Evolutionary conservation across 164 flowering plant species (phyloP).

Genomic region (Vitis cinerea): DNA sequence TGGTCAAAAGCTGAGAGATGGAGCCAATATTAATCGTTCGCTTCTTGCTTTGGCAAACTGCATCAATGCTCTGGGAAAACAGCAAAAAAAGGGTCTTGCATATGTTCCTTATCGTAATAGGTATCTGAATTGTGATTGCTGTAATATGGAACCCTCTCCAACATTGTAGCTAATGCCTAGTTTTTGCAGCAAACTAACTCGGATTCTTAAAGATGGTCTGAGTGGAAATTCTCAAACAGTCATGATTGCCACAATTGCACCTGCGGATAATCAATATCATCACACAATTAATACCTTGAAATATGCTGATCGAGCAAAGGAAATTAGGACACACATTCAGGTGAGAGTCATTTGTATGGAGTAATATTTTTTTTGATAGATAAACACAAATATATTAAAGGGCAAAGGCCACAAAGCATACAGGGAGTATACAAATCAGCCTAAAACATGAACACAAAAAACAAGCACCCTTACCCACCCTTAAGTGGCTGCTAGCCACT

Average conservation of each 20-base stretch:
- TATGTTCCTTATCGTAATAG: constrained; percentile 95
- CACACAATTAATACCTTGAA: constrained; percentile 87
- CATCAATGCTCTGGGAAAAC: constrained; percentile 91
- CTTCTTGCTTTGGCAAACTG: constrained; percentile 95
- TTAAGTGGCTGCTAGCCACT: too few species aligned
- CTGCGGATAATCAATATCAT: constrained; percentile 78
- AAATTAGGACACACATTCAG: constrained; percentile 89
- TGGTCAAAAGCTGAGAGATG: constrained; percentile 92
- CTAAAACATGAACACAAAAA: too few species aligned
- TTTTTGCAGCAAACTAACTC: constrained; percentile 74
- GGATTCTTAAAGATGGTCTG: constrained; percentile 92
- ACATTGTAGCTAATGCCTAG: constrained; percentile 18
- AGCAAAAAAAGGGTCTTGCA: constrained; percentile 92
- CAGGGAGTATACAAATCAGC: too few species aligned
- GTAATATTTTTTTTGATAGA: too few species aligned
- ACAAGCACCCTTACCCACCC: too few species aligned
- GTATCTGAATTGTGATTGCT: constrained; percentile 31
- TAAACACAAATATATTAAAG: too few species aligned
- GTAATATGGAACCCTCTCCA: constrained; percentile 4
- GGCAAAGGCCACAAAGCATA: too few species aligned
- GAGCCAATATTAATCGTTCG: constrained; percentile 89
- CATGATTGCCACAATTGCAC: constrained; percentile 90
- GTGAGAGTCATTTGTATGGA: constrained; percentile 23
- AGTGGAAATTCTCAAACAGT: constrained; percentile 92
- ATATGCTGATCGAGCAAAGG: constrained; percentile 93